Conservation (phyloP, 768 basidiomycete genomes). For the Lentinula edodes region DNA sequence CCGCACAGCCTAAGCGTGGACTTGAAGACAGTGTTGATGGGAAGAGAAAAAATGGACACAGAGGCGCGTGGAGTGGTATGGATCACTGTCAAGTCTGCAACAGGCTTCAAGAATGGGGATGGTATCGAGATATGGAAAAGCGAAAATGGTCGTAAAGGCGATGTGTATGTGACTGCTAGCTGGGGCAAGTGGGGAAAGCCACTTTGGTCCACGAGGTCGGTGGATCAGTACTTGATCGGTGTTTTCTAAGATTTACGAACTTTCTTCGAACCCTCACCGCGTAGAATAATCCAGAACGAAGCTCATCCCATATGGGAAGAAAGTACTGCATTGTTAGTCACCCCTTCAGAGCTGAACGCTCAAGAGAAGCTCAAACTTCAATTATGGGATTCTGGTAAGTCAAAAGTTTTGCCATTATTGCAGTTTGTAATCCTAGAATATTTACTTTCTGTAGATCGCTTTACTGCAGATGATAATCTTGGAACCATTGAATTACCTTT, state of each 20-base stretch:
- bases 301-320: conserved; percentile 68
- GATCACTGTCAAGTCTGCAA: conserved; percentile 59
- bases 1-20: conserved; percentile 70
- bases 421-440: neutral
- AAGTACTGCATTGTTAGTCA: conserved; percentile 55
- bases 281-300: conserved; percentile 57
- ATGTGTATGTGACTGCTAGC: conserved; percentile 59
- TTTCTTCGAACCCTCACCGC: neutral
- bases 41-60: conserved; percentile 59
- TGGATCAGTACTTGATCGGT: neutral
- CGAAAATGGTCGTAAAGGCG: conserved; percentile 27
- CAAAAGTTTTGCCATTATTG: neutral
- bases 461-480: conserved; percentile 44
- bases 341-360: conserved; percentile 59
- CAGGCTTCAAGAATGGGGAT: conserved; percentile 39
- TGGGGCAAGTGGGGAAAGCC: conserved; percentile 62
- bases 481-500: conserved; percentile 42
- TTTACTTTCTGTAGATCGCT: conserved; percentile 23
- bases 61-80: conserved; percentile 60
- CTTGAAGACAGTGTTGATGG: conserved; percentile 56
- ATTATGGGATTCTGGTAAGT: conserved; percentile 66
- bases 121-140: conserved; percentile 23
- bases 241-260: neutral
- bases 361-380: conserved; percentile 60
- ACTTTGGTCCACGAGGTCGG: conserved; percentile 58